Base-by-base conservation (phyloP, 2,329 filamentous ascomycete genomes). In the Aspergillus intermedius region DNA sequence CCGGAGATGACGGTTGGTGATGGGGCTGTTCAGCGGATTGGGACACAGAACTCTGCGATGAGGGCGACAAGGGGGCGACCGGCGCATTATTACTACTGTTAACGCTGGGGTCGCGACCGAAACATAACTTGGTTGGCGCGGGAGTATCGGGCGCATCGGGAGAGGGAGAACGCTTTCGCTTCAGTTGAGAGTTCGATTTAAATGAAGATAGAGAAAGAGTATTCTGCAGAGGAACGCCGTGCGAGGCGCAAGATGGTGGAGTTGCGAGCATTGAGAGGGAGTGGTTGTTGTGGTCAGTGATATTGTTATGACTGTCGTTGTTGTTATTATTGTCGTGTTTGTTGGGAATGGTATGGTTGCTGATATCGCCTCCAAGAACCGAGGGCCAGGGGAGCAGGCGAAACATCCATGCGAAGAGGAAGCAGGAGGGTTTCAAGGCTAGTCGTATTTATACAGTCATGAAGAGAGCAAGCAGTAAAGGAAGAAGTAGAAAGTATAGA, bases 151-250 rank as follows among this genome's bases (percentile, higher is more conserved):
- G 54, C 19, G 60, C 63, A 57, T 75, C 74, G 41, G 70, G 67
- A 54, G 75, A 79, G 53, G 74, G 72, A 28, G 74, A 74, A 48
- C 76, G 72, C 65, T 82, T 83, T 53, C 81, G 76, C 73, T 84
- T 84, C 60, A 81, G 67, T 58, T 76, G 75, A 8, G 37, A 21
- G 5, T 40, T 40, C 7, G 37, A 12, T 5, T 30, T 30, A 17
- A 8, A 21, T 17, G 7, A 21, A 54, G 72, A 74, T 28, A 64
- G 52, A 35, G 64, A 50, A 34, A 67, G 54, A 44, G 48, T 51
- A 44, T 59, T 63, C 15, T 40, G n/a, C 10, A 21, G 10, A 21
- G 37, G 17, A 12, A 68, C 49, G 44, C 56, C 56, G 1, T 64
- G 58, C 32, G 60, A 54, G 42, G 62, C 55, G 53, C 64, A 67